Conservation (phyloP, 2,329 filamentous ascomycete species). For the Ophidiomyces ophidiicola region DNA sequence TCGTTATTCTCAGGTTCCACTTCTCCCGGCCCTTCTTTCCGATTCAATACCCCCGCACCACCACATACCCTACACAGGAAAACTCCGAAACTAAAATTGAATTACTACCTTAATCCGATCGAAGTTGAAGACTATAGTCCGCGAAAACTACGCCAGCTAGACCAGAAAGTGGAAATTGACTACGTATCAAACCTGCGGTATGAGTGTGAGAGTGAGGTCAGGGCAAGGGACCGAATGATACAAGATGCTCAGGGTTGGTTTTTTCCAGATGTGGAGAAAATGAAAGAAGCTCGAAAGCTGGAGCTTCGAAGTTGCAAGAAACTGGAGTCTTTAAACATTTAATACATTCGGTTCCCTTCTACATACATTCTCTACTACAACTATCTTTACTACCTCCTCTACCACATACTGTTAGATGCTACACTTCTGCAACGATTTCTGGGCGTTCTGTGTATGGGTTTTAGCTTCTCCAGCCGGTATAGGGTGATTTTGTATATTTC, state of each 20-base stretch:
- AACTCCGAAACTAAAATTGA: constrained; percentile 57
- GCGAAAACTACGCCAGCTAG: constrained; percentile 60
- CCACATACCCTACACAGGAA: constrained; percentile 64
- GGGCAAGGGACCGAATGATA: constrained; percentile 52
- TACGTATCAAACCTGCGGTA: constrained; percentile 56
- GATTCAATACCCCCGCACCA: constrained; percentile 57
- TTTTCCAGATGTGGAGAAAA: constrained; percentile 64
- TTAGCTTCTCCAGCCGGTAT: not conserved
- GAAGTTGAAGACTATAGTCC: constrained; percentile 61
- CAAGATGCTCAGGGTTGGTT: constrained; percentile 83
- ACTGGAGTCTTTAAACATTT: constrained; percentile 29
- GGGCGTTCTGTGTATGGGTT: constrained; percentile 6
- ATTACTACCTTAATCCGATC: constrained; percentile 72
- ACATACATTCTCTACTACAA: not conserved
- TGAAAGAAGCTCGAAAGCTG: constrained; percentile 56
- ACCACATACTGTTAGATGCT: constrained; percentile 3
- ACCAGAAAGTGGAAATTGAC: constrained; percentile 61
- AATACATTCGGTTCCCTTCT: not conserved
- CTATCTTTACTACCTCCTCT: not conserved
- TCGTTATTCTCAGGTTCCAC: constrained; percentile 56
- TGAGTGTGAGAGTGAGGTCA: constrained; percentile 63
- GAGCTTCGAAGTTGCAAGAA: constrained; percentile 48
- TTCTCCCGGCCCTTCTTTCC: constrained; percentile 54
- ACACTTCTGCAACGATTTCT: not conserved
- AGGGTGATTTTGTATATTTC: constrained; percentile 2